A percentile compares a stretch with the other conserved stretches of the same genome.
Evolutionary conservation across 208 protist genomes (phyloP).

Genomic region (Trypanosomatidae sp.): DNA sequence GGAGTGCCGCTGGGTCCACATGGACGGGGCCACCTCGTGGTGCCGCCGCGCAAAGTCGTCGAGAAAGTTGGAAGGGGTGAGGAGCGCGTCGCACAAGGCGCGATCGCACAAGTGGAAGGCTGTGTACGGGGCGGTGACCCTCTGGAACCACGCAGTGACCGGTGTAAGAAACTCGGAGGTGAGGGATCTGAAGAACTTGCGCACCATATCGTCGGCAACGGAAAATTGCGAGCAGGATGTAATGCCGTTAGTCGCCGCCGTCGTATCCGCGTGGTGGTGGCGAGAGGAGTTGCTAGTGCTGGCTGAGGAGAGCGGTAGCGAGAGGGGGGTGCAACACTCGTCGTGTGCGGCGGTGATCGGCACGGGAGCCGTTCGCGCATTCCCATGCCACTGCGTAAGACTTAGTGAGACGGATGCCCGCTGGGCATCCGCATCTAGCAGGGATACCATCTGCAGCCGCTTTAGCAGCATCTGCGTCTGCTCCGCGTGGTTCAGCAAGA

Average conservation of each 20-base stretch:
- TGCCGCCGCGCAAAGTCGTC: slow-evolving; percentile 54
- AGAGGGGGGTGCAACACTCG: neutral
- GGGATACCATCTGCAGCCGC: slow-evolving; percentile 70
- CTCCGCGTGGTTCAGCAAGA: slow-evolving; percentile 68
- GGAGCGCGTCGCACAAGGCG: slow-evolving; percentile 25
- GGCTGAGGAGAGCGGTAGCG: neutral
- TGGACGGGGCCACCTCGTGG: slow-evolving; percentile 53
- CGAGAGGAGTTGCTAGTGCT: neutral
- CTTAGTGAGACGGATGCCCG: slow-evolving; percentile 45
- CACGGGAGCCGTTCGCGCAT: slow-evolving; percentile 1
- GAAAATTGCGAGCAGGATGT: slow-evolving; percentile 58
- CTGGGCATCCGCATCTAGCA: slow-evolving; percentile 57
- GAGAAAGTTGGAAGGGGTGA: slow-evolving; percentile 69
- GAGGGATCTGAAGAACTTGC: slow-evolving; percentile 86
- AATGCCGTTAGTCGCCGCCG: slow-evolving; percentile 9
- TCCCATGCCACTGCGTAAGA: slow-evolving; percentile 43
- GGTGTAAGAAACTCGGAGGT: slow-evolving; percentile 84
- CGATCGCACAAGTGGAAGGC: slow-evolving; percentile 75
- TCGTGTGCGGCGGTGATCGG: slow-evolving; percentile 3
- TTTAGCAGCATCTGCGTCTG: slow-evolving; percentile 59
- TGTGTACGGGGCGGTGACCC: slow-evolving; percentile 32
- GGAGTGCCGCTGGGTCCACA: slow-evolving; percentile 49
- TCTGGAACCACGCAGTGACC: slow-evolving; percentile 64
- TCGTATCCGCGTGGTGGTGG: slow-evolving; percentile 4
- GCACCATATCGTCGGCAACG: slow-evolving; percentile 79